These are phyloP conservation scores for Plasmodium coatneyi DNA, from an alignment of 169 alveolate species.

Conservation along the genomic window DNA sequence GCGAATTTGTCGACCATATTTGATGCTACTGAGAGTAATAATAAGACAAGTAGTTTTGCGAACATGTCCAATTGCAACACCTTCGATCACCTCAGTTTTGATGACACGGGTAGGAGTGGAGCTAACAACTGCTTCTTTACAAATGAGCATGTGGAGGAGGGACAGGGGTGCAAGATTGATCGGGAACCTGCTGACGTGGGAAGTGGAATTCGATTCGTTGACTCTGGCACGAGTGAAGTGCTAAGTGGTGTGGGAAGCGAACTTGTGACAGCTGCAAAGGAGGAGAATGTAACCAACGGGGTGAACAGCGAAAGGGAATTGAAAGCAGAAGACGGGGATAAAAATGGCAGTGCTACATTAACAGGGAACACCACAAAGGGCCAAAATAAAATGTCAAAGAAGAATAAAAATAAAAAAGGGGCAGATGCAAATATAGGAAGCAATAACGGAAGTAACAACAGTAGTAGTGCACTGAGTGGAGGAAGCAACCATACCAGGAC, in stretches of 20 bases:
- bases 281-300: background rate
- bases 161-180: background rate
- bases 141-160: slow-evolving; percentile 39
- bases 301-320: background rate
- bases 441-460: background rate
- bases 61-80: slow-evolving; percentile 41
- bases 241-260: background rate
- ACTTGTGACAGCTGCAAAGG: background rate
- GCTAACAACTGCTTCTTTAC: background rate
- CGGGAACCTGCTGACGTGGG: background rate
- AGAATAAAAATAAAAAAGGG: slow-evolving; percentile 35
- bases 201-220: background rate
- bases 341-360: background rate
- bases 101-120: slow-evolving; percentile 8
- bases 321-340: background rate
- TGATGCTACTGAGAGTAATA: slow-evolving; percentile 31
- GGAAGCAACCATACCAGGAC: background rate
- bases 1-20: slow-evolving; percentile 35
- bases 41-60: background rate
- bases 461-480: background rate
- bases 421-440: background rate
- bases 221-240: background rate
- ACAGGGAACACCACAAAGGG: background rate
- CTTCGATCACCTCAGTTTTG: slow-evolving; percentile 48
- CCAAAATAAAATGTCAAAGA: slow-evolving; percentile 5